phyloP scores from a whole-genome alignment of 1,139 yeast species.

The Pichia sp. region DNA sequence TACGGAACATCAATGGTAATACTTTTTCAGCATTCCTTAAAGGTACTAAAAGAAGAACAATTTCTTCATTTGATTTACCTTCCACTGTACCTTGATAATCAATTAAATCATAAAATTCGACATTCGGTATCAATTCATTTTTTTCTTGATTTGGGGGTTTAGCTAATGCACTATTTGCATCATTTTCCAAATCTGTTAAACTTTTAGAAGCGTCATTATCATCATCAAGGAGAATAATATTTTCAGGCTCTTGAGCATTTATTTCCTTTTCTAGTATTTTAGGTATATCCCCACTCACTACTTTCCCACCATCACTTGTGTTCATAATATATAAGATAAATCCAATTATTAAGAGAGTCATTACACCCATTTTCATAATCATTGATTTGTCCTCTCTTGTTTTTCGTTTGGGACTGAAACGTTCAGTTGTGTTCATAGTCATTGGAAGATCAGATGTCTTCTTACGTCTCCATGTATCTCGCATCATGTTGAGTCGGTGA shows the following conservation, averaged over 20 bases:
- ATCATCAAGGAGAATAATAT: not conserved
- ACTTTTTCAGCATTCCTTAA: slow-evolving; percentile 77
- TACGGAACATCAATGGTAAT: slow-evolving; percentile 75
- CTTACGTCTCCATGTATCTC: slow-evolving; percentile 12
- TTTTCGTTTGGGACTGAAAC: not conserved
- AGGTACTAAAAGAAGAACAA: slow-evolving; percentile 68
- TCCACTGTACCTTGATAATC: slow-evolving; percentile 48
- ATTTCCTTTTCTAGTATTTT: no score
- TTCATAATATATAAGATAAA: not conserved
- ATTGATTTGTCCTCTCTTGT: not conserved
- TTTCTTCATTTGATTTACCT: slow-evolving; percentile 55
- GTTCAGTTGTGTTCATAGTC: slow-evolving; percentile 1
- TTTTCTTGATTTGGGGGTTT: slow-evolving; percentile 13
- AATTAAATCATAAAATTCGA: slow-evolving; percentile 56
- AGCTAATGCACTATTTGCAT: slow-evolving; percentile 10
- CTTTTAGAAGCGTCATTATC: not conserved
- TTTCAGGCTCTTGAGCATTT: no score
- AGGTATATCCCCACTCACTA: no score
- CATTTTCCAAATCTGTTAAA: not conserved
- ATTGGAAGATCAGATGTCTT: slow-evolving; percentile 9
- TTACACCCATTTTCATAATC: not conserved
- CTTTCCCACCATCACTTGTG: no score
- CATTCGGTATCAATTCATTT: slow-evolving; percentile 23
- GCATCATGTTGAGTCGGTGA: slow-evolving; percentile 1
- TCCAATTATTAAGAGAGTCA: not conserved